Base-by-base conservation (phyloP, 2,329 filamentous ascomycete species). In the Pleomassaria siparia region DNA sequence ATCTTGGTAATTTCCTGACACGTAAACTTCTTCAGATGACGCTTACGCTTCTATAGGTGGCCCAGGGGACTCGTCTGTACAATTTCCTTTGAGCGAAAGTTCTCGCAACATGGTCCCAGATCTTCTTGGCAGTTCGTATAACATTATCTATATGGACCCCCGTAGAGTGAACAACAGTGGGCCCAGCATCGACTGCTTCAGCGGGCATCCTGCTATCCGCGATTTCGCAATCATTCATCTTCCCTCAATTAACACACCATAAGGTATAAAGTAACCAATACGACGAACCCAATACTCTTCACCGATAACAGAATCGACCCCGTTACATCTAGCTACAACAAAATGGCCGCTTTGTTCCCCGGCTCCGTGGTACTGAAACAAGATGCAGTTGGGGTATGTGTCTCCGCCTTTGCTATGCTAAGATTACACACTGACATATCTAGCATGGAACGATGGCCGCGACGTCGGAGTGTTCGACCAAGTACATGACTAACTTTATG, bases 291-390 rank as follows among this genome's bases (percentile, higher is more conserved):
- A 0, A 66, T 84, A 29, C 70, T 84, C 8, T 78, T 83, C 60
- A 69, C 81, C 12, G 75, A 75, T 15, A 82, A 79, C 56, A 75
- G 72, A 1, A 67, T 76, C 25, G 80, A 83, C 46, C 81, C 82
- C 0, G 77, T 83, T 1, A 83, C 80, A 0, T 51, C 58, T 33
- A 69, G 73, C 28, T 76, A 75, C 2, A 44, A 42, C 33, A 63
- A 63, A 40, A 67, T 66, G 24, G 29, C 40, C 7, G 25, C 22
- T 13, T 16, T 41, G 12, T 47, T 35, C 30, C 26, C 44, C 8
- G 44, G 29, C 28, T 47, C 44, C 15, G 44, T 47, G 15, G 28
- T 47, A 11, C 21, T 47, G 16, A 25, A 24, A 21, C 44, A 47
- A 18, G 21, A 47, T 35, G 29, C 28, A 28, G 22, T 42, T 4